Conservation (phyloP, 176 grass and related monocot species). For the Lolium perenne region DNA sequence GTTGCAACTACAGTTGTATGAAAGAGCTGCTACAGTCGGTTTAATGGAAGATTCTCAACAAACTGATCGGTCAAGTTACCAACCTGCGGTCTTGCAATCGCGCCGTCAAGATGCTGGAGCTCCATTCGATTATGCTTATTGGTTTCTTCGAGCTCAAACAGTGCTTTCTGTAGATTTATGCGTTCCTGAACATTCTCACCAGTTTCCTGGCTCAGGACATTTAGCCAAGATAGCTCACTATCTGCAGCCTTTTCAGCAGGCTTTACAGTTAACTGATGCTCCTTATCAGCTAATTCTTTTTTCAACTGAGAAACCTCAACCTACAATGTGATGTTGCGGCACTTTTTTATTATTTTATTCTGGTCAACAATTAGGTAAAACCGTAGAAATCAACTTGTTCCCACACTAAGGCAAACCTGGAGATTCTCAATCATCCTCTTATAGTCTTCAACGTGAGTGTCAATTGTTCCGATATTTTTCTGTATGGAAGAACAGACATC, state of each 20-base stretch:
- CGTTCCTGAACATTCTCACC: constrained; percentile 97
- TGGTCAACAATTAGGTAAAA: constrained; percentile 34
- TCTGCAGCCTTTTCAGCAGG: constrained; percentile 81
- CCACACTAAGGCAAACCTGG: constrained; percentile 62
- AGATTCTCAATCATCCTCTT: constrained; percentile 91
- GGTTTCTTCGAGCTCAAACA: constrained; percentile 98
- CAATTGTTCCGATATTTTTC: constrained; percentile 93
- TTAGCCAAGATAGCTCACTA: constrained; percentile 88
- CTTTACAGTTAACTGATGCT: constrained; percentile 84
- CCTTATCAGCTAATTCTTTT: constrained; percentile 93
- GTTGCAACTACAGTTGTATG: background rate
- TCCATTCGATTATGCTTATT: constrained; percentile 90
- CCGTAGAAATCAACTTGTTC: background rate
- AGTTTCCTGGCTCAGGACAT: constrained; percentile 94
- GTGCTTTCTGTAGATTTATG: constrained; percentile 98
- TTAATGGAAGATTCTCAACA: background rate
- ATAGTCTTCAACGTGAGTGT: constrained; percentile 98
- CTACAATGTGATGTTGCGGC: constrained; percentile 50
- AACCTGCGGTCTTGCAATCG: constrained; percentile 83
- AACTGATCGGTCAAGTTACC: constrained; percentile 31
- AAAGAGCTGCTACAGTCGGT: constrained; percentile 18
- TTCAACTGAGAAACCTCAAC: constrained; percentile 84
- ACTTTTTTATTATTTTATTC: constrained; percentile 25
- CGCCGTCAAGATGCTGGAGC: constrained; percentile 91
- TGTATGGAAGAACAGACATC: constrained; percentile 42